These are phyloP conservation scores for Calocybe gambosa DNA, from an alignment of 1,284 basidiomycete genomes.

Conservation along the genomic window DNA sequence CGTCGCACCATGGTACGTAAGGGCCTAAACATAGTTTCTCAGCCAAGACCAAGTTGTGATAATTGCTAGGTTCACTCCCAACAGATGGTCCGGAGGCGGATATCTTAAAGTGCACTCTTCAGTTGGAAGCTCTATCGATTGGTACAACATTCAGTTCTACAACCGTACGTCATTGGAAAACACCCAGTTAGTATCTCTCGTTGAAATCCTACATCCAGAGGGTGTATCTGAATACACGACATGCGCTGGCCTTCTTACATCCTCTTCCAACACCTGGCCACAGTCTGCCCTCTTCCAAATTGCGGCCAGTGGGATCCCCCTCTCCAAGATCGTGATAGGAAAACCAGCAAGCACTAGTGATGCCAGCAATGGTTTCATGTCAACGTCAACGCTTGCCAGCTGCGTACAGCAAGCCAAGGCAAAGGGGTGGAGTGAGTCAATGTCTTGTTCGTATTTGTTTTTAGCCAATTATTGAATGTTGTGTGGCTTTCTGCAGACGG, in stretches of 20 bases:
- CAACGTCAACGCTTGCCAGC: slow-evolving; percentile 39
- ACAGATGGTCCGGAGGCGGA: slow-evolving; percentile 46
- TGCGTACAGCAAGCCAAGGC: slow-evolving; percentile 47
- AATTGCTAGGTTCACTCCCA: slow-evolving; percentile 43
- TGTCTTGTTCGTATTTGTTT: not conserved
- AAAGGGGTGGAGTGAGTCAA: slow-evolving; percentile 45
- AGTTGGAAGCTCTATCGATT: slow-evolving; percentile 56
- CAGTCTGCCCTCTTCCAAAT: slow-evolving; percentile 51
- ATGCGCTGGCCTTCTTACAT: slow-evolving; percentile 42
- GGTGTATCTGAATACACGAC: slow-evolving; percentile 47
- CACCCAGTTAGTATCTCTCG: not conserved
- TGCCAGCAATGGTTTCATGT: slow-evolving; percentile 45
- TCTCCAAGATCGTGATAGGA: slow-evolving; percentile 42
- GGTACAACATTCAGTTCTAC: slow-evolving; percentile 41
- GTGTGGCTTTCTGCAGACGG: slow-evolving; percentile 30
- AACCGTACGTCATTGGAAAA: slow-evolving; percentile 22
- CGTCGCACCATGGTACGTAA: slow-evolving; percentile 44
- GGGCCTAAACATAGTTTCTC: slow-evolving; percentile 4
- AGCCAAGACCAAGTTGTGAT: not conserved
- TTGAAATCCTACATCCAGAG: slow-evolving; percentile 28
- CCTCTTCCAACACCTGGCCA: slow-evolving; percentile 43
- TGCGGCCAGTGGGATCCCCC: slow-evolving; percentile 39
- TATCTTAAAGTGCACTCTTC: slow-evolving; percentile 50
- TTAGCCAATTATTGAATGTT: not conserved
- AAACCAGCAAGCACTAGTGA: slow-evolving; percentile 49